Conservation (phyloP, 805 yeast species). For the Metschnikowia similis region DNA sequence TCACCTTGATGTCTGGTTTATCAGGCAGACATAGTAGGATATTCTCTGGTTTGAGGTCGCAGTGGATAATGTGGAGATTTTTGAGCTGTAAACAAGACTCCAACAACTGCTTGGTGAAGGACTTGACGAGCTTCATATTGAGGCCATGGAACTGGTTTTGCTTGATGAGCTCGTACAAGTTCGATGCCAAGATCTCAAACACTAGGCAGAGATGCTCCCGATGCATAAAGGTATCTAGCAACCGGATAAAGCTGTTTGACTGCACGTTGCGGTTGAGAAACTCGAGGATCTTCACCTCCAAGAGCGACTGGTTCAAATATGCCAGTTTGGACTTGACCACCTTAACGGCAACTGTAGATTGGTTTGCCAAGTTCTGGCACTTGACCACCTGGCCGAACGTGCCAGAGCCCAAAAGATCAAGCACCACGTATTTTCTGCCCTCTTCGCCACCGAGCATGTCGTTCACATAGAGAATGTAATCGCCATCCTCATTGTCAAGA, state of each 20-base stretch:
- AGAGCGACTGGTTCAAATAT: conserved; percentile 82
- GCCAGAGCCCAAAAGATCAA: conserved; percentile 92
- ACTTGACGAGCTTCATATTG: conserved; percentile 70
- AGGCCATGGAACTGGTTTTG: conserved; percentile 94
- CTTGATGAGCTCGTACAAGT: conserved; percentile 82
- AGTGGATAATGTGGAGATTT: conserved; percentile 81
- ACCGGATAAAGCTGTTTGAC: conserved; percentile 68
- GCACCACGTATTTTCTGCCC: conserved; percentile 79
- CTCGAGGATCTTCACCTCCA: conserved; percentile 85
- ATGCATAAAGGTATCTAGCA: conserved; percentile 87
- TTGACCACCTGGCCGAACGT: conserved; percentile 98
- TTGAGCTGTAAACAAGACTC: conserved; percentile 80
- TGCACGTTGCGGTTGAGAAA: conserved; percentile 65
- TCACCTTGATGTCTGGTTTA: conserved; percentile 81
- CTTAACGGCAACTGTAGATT: conserved; percentile 89
- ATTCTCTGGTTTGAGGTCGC: conserved; percentile 96
- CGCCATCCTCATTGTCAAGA: conserved; percentile 80
- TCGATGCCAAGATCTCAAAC: conserved; percentile 83
- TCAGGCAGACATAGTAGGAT: conserved; percentile 76
- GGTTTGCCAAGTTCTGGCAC: conserved; percentile 76
- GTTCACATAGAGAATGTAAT: conserved; percentile 89
- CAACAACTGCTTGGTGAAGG: conserved; percentile 73
- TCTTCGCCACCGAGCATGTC: conserved; percentile 86
- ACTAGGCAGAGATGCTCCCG: conserved; percentile 90
- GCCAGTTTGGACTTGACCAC: conserved; percentile 91